phyloP scores from a whole-genome alignment of 2,329 filamentous ascomycete species.

The Clathrospora elynae region DNA sequence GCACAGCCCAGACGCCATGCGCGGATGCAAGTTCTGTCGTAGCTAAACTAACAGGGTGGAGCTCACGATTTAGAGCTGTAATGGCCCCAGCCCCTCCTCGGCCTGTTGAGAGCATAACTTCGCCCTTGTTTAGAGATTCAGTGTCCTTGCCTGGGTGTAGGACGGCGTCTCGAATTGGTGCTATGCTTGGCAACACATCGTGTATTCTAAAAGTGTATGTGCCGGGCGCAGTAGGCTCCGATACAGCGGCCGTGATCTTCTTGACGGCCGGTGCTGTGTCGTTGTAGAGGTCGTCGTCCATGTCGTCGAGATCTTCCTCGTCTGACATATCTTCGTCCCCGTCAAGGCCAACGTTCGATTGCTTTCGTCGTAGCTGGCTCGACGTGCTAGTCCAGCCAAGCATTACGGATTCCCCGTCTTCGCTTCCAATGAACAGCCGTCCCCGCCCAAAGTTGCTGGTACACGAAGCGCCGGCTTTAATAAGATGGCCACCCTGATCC shows the following conservation, averaged over 20 bases:
- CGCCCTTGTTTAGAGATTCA: conserved; percentile 46
- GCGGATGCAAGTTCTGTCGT: conserved; percentile 75
- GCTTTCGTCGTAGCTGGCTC: conserved; percentile 62
- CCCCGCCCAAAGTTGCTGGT: conserved; percentile 70
- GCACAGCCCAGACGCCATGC: conserved; percentile 80
- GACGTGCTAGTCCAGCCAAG: conserved; percentile 75
- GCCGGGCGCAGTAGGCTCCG: conserved; percentile 58
- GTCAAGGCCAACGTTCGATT: conserved; percentile 65
- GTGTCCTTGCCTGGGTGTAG: conserved; percentile 57
- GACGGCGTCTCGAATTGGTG: conserved; percentile 76
- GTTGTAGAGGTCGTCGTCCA: conserved; percentile 67
- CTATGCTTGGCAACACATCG: conserved; percentile 77
- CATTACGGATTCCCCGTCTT: conserved; percentile 78
- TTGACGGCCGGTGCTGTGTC: conserved; percentile 58
- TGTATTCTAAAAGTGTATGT: conserved; percentile 76
- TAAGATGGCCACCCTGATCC: conserved; percentile 66
- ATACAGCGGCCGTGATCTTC: conserved; percentile 43
- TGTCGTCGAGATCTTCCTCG: conserved; percentile 63
- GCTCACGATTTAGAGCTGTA: conserved; percentile 75
- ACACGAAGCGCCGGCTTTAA: conserved; percentile 70
- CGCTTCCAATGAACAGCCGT: conserved; percentile 82
- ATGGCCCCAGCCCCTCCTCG: conserved; percentile 70
- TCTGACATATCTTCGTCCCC: conserved; percentile 52
- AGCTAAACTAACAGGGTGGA: conserved; percentile 74
- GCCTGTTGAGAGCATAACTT: conserved; percentile 64